Evolutionary conservation across 768 basidiomycete genomes (phyloP), one percentile per base, ranked within the genome.

Genomic region (Calocera viscosa): DNA sequence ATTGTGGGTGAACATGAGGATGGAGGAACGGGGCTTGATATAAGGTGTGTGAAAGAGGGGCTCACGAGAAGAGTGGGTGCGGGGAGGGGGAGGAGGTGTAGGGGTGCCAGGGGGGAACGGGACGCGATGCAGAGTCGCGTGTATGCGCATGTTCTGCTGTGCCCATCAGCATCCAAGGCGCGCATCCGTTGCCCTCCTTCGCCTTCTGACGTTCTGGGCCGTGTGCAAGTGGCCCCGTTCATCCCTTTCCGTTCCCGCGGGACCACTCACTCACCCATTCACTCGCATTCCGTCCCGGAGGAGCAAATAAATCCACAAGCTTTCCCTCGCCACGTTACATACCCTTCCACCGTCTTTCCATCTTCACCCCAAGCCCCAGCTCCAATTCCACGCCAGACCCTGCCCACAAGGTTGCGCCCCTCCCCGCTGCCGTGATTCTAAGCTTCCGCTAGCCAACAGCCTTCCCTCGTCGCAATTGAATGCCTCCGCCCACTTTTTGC

Each of bases 191-290:
- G 35, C 35, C 35, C 30, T 28, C 53, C 30, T 19, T 11, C 14
- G 26, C 53, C 53, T 60, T 60, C 53, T 60, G 53, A 60, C 53
- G 53, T 60, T 60, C 53, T 60, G 53, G 53, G 26, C 53, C 53
- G 53, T 60, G 53, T 60, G 53, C 26, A 12, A 60, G 14, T 28
- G 14, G 14, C 24, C 30, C 53, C 53, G 12, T 60, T 60, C 30
- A 28, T 5, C 30, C 26, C 53, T 60, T 60, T 60, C 53, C 53
- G 53, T 32, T 60, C 53, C 53, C 53, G 53, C 53, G 53, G 53
- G 30, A 60, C 30, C 53, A 60, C 26, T 19, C 30, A 10, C 53
- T 7, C 12, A n/a, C 35, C 7, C 35, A 38, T 38, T 38, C 35
- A 38, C 35, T 38, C 35, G 35, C 35, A 38, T 38, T 38, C 24